These are phyloP conservation scores for Aureobasidium sp. DNA, from an alignment of 2,329 filamentous ascomycete species.

Conservation along the genomic window DNA sequence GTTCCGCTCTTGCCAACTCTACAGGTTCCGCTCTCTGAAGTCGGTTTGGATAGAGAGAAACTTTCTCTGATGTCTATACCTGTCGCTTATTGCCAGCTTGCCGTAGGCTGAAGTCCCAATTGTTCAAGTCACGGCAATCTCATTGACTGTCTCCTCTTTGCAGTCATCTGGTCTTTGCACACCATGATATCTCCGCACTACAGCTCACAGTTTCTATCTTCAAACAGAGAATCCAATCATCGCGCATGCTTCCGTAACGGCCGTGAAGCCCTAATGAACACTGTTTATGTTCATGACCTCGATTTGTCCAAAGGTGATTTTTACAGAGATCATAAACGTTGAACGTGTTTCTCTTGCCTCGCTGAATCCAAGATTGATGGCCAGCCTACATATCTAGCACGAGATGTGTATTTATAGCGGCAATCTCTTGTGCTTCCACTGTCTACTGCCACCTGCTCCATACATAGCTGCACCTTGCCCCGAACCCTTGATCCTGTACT, in stretches of 20 bases:
- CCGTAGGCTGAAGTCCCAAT: too few relatives aligned
- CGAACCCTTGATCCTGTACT: conserved; percentile 79
- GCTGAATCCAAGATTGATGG: not conserved
- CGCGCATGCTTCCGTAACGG: too few relatives aligned
- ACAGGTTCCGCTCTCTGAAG: not conserved
- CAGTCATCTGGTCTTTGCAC: too few relatives aligned
- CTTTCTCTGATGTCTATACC: too few relatives aligned
- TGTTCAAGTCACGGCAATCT: not conserved
- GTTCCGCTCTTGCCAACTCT: not conserved
- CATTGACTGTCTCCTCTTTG: not conserved
- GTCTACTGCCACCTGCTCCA: conserved; percentile 46
- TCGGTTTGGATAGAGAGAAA: too few relatives aligned
- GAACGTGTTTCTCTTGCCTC: not conserved
- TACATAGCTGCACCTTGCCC: conserved; percentile 80
- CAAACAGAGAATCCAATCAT: too few relatives aligned
- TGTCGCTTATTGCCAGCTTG: too few relatives aligned
- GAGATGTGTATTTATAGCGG: conserved; percentile 20
- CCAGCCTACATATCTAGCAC: not conserved
- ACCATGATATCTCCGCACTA: too few relatives aligned
- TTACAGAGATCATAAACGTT: not conserved
- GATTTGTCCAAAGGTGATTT: too few relatives aligned
- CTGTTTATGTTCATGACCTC: too few relatives aligned
- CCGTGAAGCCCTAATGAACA: too few relatives aligned
- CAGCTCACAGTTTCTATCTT: too few relatives aligned
- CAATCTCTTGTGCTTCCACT: conserved; percentile 51